Base-by-base conservation (phyloP, 192 early-diverging fungal species). In the Gamsiella multidivaricata region DNA sequence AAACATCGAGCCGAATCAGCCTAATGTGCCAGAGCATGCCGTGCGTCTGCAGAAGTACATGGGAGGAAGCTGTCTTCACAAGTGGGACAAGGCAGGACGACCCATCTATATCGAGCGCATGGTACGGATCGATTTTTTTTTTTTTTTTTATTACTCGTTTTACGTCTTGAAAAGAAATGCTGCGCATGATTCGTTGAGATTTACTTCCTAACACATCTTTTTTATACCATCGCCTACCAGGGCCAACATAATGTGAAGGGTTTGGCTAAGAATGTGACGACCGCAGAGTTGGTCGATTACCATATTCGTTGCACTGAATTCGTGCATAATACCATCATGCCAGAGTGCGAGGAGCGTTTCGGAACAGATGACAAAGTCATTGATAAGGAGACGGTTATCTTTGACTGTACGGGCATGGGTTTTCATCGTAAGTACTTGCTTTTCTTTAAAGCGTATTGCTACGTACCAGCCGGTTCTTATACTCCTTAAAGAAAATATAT, bases 41-140 rank as follows among this genome's bases (percentile, higher is more conserved):
- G 75, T 90, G 26, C 83, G 87, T 43, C 83, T 91, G 29, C 83
- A 86, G 65, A 81, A 69, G 36, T 87, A 87, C 54, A 88, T 93
- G 81, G 91, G 91, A 14, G 91, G 91, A 54, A 87, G 86, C 45
- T 84, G 84, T 82, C 83, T 90, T 60, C 97, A 98, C 84, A 96
- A 96, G 64, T 87, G 84, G 60, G 97, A 98, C 87, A 95, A 91
- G 70, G 83, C 89, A 31, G 97, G 96, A 20, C 88, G 93, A 60
- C 94, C 95, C 5, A 80, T 98, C 52, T 98, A 97, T 73, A 91
- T 97, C 70, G 97, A 98, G 85, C 89, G 90, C 34, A 83, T 96
- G 52, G 95, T 95, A 69, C 84, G 71, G 43, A 41, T n/a, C n/a
- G n/a, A n/a, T n/a, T n/a, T n/a, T n/a, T n/a, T n/a, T n/a, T n/a